Conservation (phyloP, 805 yeast species). For the Cyberlindnera xishuangbannaensis region DNA sequence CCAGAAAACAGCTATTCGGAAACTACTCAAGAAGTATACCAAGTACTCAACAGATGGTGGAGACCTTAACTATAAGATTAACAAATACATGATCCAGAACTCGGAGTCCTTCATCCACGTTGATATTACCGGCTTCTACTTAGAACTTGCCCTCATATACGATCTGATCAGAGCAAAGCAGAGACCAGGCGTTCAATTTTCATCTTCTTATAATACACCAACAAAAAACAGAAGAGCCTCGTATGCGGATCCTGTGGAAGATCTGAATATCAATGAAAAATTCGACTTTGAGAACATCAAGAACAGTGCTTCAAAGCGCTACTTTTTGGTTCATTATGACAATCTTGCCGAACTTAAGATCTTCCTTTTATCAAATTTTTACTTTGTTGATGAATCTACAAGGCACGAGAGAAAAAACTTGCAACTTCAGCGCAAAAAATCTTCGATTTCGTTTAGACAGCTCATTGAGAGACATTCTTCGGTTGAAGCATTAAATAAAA, state of each 20-base stretch:
- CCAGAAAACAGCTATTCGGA: slow-evolving; percentile 69
- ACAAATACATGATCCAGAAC: slow-evolving; percentile 33
- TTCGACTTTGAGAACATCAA: slow-evolving; percentile 34
- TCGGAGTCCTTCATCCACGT: slow-evolving; percentile 53
- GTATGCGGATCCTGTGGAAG: slow-evolving; percentile 12
- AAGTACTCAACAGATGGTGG: slow-evolving; percentile 36
- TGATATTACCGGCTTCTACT: slow-evolving; percentile 55
- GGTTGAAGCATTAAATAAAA: slow-evolving; percentile 1
- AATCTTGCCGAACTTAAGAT: slow-evolving; percentile 50
- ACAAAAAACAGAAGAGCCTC: slow-evolving; percentile 10
- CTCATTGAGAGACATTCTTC: slow-evolving; percentile 9
- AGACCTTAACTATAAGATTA: slow-evolving; percentile 22
- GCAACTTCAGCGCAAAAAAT: slow-evolving; percentile 16
- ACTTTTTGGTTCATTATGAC: slow-evolving; percentile 56
- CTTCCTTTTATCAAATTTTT: slow-evolving; percentile 37
- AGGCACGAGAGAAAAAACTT: slow-evolving; percentile 16
- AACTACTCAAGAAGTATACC: slow-evolving; percentile 64
- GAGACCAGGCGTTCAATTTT: neutral
- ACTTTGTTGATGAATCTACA: slow-evolving; percentile 19
- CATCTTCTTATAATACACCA: neutral
- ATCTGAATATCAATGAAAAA: slow-evolving; percentile 19
- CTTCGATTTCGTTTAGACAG: slow-evolving; percentile 22
- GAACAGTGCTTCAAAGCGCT: slow-evolving; percentile 31
- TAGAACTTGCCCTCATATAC: slow-evolving; percentile 50
- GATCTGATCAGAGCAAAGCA: slow-evolving; percentile 36